Conservation (phyloP, 169 alveolate genomes). For the Eimeria nieschulzi region DNA sequence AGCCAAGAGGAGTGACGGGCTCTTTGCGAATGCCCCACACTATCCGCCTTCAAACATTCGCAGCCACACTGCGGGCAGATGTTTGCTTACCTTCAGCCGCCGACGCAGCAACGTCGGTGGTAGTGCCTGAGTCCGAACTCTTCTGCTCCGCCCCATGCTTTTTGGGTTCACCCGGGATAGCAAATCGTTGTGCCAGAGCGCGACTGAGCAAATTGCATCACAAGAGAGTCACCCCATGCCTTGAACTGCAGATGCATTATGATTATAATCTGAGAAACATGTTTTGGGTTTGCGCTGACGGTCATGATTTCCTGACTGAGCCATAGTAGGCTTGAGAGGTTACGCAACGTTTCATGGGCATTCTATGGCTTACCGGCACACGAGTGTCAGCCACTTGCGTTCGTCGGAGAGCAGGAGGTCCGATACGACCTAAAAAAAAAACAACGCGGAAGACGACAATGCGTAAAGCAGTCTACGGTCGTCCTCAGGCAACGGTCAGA, state of each 20-base stretch:
- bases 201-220: slow-evolving; percentile 16
- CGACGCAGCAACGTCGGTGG: not conserved
- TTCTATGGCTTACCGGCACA: slow-evolving; percentile 64
- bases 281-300: too few relatives aligned
- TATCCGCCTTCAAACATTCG: too few relatives aligned
- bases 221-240: not conserved
- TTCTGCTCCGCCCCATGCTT: not conserved
- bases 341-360: not conserved
- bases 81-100: slow-evolving; percentile 21
- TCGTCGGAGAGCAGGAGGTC: slow-evolving; percentile 74
- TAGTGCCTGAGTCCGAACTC: not conserved
- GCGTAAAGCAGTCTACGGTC: not conserved
- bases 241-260: not conserved
- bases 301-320: too few relatives aligned
- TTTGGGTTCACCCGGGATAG: not conserved
- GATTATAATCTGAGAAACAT: too few relatives aligned
- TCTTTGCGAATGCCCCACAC: too few relatives aligned
- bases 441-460: not conserved
- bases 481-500: too few relatives aligned
- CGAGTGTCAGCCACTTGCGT: slow-evolving; percentile 74
- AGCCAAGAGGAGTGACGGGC: too few relatives aligned
- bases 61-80: too few relatives aligned
- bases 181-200: slow-evolving; percentile 61
- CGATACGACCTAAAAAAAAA: slow-evolving; percentile 58
- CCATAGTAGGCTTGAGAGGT: too few relatives aligned